Percentiles rank a stretch among this genome's conserved stretches.
Conservation (phyloP, 108 stramenopile species). For the Cyclostephanos tholiformis region DNA sequence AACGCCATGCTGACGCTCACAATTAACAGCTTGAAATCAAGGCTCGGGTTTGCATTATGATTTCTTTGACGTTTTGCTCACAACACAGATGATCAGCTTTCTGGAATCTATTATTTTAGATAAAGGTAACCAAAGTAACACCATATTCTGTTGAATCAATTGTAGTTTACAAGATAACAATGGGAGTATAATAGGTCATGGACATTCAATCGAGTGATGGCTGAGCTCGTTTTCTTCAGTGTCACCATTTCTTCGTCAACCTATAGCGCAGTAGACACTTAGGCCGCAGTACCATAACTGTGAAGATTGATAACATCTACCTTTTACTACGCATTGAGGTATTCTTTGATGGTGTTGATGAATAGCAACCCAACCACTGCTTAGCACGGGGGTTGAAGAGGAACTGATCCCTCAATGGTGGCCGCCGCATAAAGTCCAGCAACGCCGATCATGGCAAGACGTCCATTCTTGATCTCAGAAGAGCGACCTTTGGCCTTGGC, state of each 20-base stretch:
- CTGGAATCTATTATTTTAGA: not conserved
- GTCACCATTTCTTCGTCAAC: not conserved
- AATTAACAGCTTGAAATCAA: slow-evolving; percentile 50
- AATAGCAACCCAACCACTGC: not conserved
- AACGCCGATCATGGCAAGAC: slow-evolving; percentile 84
- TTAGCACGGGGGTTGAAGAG: slow-evolving; percentile 68
- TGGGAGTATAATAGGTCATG: not conserved
- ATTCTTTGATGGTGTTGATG: not conserved
- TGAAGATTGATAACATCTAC: not conserved
- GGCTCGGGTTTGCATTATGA: not conserved
- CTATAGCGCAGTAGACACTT: not conserved
- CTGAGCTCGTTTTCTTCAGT: not conserved
- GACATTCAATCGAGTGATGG: not conserved
- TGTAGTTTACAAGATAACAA: slow-evolving; percentile 7
- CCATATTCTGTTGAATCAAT: not conserved
- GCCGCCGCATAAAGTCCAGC: slow-evolving; percentile 72
- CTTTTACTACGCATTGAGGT: not conserved
- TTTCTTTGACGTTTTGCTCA: not conserved
- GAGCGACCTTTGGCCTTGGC: slow-evolving; percentile 68
- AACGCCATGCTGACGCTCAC: slow-evolving; percentile 45
- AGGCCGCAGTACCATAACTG: not conserved
- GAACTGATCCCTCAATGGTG: slow-evolving; percentile 68
- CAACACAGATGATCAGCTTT: not conserved
- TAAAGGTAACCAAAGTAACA: not conserved
- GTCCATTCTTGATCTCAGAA: slow-evolving; percentile 83